These are phyloP conservation scores for Cercis canadensis DNA, from an alignment of 306 rosid genomes.

Conservation along the genomic window DNA sequence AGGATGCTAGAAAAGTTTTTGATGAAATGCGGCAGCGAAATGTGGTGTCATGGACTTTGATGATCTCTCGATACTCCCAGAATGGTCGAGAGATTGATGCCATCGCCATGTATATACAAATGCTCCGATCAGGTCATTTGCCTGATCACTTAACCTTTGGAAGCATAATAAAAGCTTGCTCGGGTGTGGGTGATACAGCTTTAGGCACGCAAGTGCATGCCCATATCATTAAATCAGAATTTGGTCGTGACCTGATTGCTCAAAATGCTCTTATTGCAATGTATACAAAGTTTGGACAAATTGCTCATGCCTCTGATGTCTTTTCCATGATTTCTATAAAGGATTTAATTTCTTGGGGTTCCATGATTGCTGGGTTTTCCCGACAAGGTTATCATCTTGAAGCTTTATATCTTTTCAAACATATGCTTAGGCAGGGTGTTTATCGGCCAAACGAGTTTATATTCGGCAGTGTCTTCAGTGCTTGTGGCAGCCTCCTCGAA, in stretches of 20 bases:
- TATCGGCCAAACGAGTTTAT: slow-evolving; percentile 73
- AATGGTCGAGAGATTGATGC: slow-evolving; percentile 60
- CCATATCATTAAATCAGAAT: slow-evolving; percentile 63
- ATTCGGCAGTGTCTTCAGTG: slow-evolving; percentile 71
- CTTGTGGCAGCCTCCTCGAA: slow-evolving; percentile 63
- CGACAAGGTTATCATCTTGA: slow-evolving; percentile 70
- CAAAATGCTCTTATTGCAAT: slow-evolving; percentile 83
- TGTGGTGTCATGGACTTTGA: slow-evolving; percentile 80
- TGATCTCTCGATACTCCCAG: slow-evolving; percentile 71
- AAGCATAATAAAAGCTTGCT: slow-evolving; percentile 71
- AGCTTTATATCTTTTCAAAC: slow-evolving; percentile 65
- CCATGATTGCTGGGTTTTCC: slow-evolving; percentile 75
- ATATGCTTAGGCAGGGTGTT: slow-evolving; percentile 59
- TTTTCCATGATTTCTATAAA: slow-evolving; percentile 55
- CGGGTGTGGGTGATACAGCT: slow-evolving; percentile 44
- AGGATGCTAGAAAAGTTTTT: slow-evolving; percentile 68
- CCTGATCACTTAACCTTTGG: slow-evolving; percentile 82
- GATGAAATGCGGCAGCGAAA: slow-evolving; percentile 67
- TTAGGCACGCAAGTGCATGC: slow-evolving; percentile 73
- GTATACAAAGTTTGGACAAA: slow-evolving; percentile 65
- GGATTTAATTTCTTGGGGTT: slow-evolving; percentile 83
- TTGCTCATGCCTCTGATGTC: slow-evolving; percentile 56
- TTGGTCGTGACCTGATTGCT: slow-evolving; percentile 54
- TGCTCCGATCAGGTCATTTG: slow-evolving; percentile 57
- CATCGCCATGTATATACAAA: slow-evolving; percentile 57